These are phyloP conservation scores for Globisporangium irregulare DNA, from an alignment of 352 stramenopile species.

Conservation along the genomic window DNA sequence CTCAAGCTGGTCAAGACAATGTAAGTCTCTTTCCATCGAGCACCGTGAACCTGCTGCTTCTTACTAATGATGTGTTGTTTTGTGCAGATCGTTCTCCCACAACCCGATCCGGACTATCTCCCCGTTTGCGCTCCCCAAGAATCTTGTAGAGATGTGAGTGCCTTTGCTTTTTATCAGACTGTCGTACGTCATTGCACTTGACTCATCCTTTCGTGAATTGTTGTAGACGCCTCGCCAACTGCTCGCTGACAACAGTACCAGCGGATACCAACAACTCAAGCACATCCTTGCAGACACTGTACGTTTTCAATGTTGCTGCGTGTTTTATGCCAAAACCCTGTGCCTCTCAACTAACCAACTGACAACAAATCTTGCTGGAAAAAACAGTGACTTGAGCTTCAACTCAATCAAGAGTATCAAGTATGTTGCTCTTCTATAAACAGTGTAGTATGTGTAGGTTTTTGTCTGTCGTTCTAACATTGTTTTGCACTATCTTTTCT, in stretches of 20 bases:
- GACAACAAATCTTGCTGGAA: neutral
- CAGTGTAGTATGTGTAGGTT: neutral
- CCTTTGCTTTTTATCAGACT: neutral
- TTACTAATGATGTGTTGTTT: neutral
- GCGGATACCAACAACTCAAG: neutral
- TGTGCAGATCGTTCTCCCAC: conserved; percentile 12
- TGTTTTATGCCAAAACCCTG: neutral
- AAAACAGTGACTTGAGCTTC: conserved; percentile 17
- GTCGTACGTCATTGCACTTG: neutral
- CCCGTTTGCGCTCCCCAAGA: conserved; percentile 5
- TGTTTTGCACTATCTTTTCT: neutral
- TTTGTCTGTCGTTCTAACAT: neutral
- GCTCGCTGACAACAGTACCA: conserved; percentile 8
- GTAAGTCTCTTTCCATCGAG: neutral
- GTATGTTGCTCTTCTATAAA: neutral
- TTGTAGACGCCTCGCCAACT: conserved; percentile 14
- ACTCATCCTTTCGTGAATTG: neutral
- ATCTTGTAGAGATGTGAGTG: conserved; percentile 14
- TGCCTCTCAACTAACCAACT: neutral
- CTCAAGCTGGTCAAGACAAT: conserved; percentile 11
- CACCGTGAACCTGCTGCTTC: neutral
- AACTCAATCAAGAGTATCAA: conserved; percentile 14
- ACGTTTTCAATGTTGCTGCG: neutral
- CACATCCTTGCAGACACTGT: conserved; percentile 14
- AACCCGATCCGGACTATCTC: conserved; percentile 1